These are phyloP conservation scores for Pythium grandisporangium DNA, from an alignment of 352 stramenopile genomes.

Conservation along the genomic window DNA sequence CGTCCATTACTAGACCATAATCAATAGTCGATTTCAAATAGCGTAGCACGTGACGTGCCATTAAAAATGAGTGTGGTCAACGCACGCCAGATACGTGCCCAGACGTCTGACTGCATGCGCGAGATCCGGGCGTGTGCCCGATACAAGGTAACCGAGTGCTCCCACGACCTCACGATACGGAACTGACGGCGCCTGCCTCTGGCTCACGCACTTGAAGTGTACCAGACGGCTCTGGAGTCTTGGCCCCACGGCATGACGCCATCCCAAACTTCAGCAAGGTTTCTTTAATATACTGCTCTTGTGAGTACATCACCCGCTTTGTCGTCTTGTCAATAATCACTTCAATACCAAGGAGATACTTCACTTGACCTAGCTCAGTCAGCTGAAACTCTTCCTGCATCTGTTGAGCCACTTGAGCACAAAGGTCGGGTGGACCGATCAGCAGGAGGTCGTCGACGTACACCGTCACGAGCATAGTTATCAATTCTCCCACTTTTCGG, in stretches of 20 bases:
- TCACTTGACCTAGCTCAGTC: constrained; percentile 1
- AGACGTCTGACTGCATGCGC: constrained; percentile 6
- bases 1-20: neutral
- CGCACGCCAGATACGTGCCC: constrained; percentile 4
- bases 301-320: constrained; percentile 1
- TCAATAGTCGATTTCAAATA: constrained; percentile 1
- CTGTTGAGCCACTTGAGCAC: neutral
- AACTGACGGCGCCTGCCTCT: too few relatives aligned
- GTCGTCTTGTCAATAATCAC: constrained; percentile 3
- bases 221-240: constrained; percentile 10
- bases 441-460: constrained; percentile 6
- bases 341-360: constrained; percentile 6
- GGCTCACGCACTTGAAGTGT: too few relatives aligned
- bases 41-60: constrained; percentile 6
- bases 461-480: constrained; percentile 2
- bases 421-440: neutral
- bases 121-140: constrained; percentile 13
- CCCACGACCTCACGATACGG: constrained; percentile 5
- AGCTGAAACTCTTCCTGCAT: constrained; percentile 1
- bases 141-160: constrained; percentile 11
- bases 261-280: constrained; percentile 2
- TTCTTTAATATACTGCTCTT: constrained; percentile 8
- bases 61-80: neutral
- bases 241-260: neutral
- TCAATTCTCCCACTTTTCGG: neutral